Conservation (phyloP, 495 filamentous ascomycete genomes). For the Staphylotrichum longicolle region DNA sequence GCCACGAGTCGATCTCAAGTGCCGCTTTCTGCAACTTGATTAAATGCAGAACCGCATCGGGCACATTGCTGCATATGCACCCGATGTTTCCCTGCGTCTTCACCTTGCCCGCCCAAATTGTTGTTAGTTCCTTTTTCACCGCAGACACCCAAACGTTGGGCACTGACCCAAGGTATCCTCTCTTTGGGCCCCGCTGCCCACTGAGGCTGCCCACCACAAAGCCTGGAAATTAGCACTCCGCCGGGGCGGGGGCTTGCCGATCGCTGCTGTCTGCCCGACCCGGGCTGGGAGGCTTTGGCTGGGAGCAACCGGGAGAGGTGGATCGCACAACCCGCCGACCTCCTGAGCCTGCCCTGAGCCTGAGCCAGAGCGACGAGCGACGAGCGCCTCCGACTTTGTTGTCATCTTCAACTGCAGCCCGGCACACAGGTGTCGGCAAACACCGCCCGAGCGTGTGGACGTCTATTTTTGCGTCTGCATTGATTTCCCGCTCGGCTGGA, state of each 20-base stretch:
- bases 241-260: constrained; percentile 35
- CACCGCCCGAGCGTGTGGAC: not conserved
- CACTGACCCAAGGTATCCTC: not conserved
- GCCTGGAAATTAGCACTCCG: constrained; percentile 37
- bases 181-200: not conserved
- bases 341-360: constrained; percentile 16
- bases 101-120: too few species aligned
- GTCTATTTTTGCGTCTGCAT: not conserved
- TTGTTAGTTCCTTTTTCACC: too few species aligned
- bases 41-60: too few species aligned
- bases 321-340: constrained; percentile 23
- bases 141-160: constrained; percentile 2
- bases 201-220: constrained; percentile 13
- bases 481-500: constrained; percentile 1
- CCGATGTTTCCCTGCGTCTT: too few species aligned
- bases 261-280: constrained; percentile 28
- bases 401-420: constrained; percentile 16
- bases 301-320: constrained; percentile 1
- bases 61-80: too few species aligned
- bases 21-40: too few species aligned
- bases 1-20: too few species aligned
- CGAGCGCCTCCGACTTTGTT: not conserved
- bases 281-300: constrained; percentile 10
- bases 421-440: constrained; percentile 12
- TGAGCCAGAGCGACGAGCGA: too few species aligned